phyloP scores from a whole-genome alignment of 495 filamentous ascomycete species.

The Aspergillus coremiiformis region DNA sequence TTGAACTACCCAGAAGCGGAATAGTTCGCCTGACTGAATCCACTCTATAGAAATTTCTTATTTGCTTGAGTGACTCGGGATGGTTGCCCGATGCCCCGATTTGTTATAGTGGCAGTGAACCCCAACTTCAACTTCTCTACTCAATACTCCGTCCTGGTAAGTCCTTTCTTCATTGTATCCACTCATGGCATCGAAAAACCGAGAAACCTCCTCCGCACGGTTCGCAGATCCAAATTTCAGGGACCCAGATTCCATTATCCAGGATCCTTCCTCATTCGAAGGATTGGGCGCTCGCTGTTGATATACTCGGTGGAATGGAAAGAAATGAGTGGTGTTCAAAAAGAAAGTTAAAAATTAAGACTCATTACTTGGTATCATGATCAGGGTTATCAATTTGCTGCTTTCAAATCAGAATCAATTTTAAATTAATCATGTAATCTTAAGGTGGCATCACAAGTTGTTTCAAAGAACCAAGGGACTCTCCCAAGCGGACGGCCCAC shows the following conservation, averaged over 20 bases:
- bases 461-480: background rate
- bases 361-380: too few species aligned
- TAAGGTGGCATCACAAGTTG: background rate
- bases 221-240: slow-evolving; percentile 28
- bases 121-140: background rate
- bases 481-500: background rate
- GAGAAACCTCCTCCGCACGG: slow-evolving; percentile 15
- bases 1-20: background rate
- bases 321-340: background rate
- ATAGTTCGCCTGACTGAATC: background rate
- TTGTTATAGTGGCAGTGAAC: background rate
- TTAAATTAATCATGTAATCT: background rate
- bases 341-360: too few species aligned
- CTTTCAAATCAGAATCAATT: too few species aligned
- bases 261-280: background rate
- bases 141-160: too few species aligned
- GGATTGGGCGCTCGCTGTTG: background rate
- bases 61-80: slow-evolving; percentile 1
- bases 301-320: background rate
- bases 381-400: too few species aligned
- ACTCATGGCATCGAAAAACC: too few species aligned
- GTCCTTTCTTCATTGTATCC: too few species aligned
- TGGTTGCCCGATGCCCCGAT: background rate
- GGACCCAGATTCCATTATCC: background rate
- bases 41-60: background rate